Base-by-base conservation (phyloP, 495 filamentous ascomycete species). In the Cercophora newfieldiana region DNA sequence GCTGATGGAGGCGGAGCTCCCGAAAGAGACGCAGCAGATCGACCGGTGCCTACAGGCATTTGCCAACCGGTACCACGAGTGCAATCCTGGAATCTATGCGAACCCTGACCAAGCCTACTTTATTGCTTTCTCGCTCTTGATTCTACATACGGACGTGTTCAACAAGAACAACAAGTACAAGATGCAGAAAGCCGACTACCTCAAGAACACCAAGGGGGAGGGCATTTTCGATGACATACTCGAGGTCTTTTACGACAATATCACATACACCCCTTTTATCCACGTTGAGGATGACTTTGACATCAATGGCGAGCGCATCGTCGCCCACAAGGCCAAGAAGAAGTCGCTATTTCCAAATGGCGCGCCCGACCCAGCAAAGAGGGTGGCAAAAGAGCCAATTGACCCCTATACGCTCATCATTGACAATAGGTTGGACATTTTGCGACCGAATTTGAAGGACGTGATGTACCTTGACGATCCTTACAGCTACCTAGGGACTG, bases 151-250 rank as follows among this genome's bases (percentile, higher is more conserved):
- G 0, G 95, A 99, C 74, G 92, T 96, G 12, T 97, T 97, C 86
- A 99, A 99, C 82, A 97, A 94, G 76, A 98, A 97, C 81, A 98
- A 98, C 76, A 98, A 97, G 79, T 87, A 94, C 71, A 99, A 98
- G 77, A 99, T 99, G 95, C 93, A 97, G 74, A 96, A 96, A 69
- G 82, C 83, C 0, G 95, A 98, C 66, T 99, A 99, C 75, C 85
- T 97, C 60, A 98, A 96, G 77, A 98, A 97, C 74, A 95, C 93
- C 16, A 86, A 88, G 8, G 91, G 90, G 0, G 92, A 97, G 73
- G 93, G 93, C 16, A 90, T 98, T 24, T 89, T 90, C 28, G 93
- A 95, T 62, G 95, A 97, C 61, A 91, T 98, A 28, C 82, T 97
- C 6, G 93, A 91, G 73, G 97, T 94, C 74, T 95, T 98, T 73